Base-by-base conservation (phyloP, 2,329 filamentous ascomycete genomes). In the Microcyclospora pomicola region DNA sequence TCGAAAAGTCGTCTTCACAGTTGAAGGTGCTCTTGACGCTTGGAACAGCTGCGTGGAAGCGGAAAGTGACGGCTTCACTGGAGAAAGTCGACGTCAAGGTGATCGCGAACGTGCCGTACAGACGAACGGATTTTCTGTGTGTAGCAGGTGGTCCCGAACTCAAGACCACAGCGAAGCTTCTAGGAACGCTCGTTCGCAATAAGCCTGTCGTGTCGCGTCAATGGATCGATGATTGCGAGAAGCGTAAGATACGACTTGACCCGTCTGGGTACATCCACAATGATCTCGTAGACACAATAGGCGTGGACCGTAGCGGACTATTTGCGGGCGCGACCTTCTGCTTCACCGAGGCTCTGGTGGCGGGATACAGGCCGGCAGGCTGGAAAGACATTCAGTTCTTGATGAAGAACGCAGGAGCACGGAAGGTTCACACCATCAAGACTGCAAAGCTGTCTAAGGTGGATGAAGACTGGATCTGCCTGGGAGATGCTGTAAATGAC, bases 271-370 rank as follows among this genome's bases (percentile, higher is more conserved):
- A 50, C 15, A 46, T 66, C 3, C 46, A 50, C 31, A 24, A 37
- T 2, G 37, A 42, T 13, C 27, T 50, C 3, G 39, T 42, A 0
- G 47, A 54, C 3, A 49, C 50, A 1, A 43, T 64, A 9, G 55
- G 53, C 16, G 41, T 45, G 5, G 45, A 55, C 28, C 54, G 63
- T 2, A 54, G 59, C 32, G 64, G 66, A 39, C 62, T 72, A 0
- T 73, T 75, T 49, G 41, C 56, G 1, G 64, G 64, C 41, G 66
- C 64, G 45, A 63, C 59, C 6, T 55, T 72, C 16, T 71, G 67
- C 47, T 63, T 71, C 50, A 70, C 68, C 0, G 56, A 56, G 9
- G 49, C 56, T 2, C 51, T 65, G 12, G 31, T 34, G 15, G 39
- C 37, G 5, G 48, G 51, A n/a, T 55, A 59, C n/a, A 24, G 19